Conservation (phyloP, 352 stramenopile species). For the Thraustochytrium sp. region DNA sequence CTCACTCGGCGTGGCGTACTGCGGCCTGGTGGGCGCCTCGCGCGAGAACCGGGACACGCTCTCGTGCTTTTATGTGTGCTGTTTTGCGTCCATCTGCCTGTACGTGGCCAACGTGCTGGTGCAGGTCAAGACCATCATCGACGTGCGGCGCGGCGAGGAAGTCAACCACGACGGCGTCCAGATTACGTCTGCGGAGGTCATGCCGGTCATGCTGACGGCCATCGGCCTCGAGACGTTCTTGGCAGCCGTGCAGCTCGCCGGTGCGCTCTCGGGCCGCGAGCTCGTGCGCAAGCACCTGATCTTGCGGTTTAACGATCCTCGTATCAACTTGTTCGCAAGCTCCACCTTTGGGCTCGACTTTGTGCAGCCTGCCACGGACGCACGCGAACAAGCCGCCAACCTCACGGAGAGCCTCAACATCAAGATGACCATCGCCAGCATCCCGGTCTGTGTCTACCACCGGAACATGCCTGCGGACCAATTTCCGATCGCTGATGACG, state of each 20-base stretch:
- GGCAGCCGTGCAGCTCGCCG: neutral
- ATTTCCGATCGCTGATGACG: neutral
- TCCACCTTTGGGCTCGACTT: neutral
- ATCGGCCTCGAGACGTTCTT: constrained; percentile 23
- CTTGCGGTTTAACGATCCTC: neutral
- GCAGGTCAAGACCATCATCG: neutral
- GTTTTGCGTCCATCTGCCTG: constrained; percentile 13
- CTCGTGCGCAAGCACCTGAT: constrained; percentile 24
- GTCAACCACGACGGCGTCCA: neutral
- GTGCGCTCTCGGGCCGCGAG: neutral
- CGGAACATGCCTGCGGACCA: neutral
- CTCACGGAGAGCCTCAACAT: constrained; percentile 24
- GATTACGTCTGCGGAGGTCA: neutral
- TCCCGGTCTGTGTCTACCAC: neutral
- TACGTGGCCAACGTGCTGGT: constrained; percentile 9
- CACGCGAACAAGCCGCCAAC: neutral
- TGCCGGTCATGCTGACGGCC: neutral
- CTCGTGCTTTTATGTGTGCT: constrained; percentile 36
- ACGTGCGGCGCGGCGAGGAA: neutral
- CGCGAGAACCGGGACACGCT: constrained; percentile 14
- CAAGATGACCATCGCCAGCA: constrained; percentile 26
- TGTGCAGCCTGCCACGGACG: neutral
- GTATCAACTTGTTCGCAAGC: neutral
- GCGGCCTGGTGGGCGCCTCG: neutral
- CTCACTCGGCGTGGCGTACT: constrained; percentile 30